Base-by-base conservation (phyloP, 768 basidiomycete genomes). In the Galerina marginata region DNA sequence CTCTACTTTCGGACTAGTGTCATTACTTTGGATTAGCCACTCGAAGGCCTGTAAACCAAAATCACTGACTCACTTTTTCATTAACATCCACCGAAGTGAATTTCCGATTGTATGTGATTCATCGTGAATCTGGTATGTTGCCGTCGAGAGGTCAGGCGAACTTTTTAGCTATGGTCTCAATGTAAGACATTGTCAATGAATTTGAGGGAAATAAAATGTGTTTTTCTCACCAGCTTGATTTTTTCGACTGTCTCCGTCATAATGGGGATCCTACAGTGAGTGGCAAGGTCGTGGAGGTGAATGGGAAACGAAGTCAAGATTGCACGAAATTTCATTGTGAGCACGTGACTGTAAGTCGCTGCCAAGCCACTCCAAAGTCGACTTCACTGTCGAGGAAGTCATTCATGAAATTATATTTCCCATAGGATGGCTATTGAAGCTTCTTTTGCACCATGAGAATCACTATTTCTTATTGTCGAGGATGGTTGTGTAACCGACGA, bases 21-120 rank as follows among this genome's bases (percentile, higher is more conserved):
- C 9, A 49, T 50, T 61, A 26, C 54, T 43, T 39, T 39, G 16
- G 29, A 38, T 61, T 49, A 69, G 45, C 49, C 45, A 38, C 29
- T 26, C 59, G 36, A 44, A n/a, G 7, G 36, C 40, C 29, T 33
- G 29, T 33, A 20, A 43, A n/a, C 10, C 3, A 29, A 4, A 12
- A 56, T 36, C 45, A 15, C 39, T 37, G 12, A 69, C 89, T 56
- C 66, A 99, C 97, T 99, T 96, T 80, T 98, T 97, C 96, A 99
- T 99, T 59, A 99, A 72, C 90, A 99, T 99, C 95, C 95, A 99
- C 38, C 96, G 79, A 40, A 99, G 81, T 0, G 94, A 85, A 67
- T 99, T 99, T 5, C 97, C 97, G 26, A 99, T 86, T 1, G 96
- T 99, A 75, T 99, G 96, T 1, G 93, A 90, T 78, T 99, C 97